A percentile compares a stretch with the other conserved stretches of the same genome.
These are phyloP conservation scores for Lithohypha guttulata DNA, from an alignment of 2,329 filamentous ascomycete genomes.

Conservation along the genomic window DNA sequence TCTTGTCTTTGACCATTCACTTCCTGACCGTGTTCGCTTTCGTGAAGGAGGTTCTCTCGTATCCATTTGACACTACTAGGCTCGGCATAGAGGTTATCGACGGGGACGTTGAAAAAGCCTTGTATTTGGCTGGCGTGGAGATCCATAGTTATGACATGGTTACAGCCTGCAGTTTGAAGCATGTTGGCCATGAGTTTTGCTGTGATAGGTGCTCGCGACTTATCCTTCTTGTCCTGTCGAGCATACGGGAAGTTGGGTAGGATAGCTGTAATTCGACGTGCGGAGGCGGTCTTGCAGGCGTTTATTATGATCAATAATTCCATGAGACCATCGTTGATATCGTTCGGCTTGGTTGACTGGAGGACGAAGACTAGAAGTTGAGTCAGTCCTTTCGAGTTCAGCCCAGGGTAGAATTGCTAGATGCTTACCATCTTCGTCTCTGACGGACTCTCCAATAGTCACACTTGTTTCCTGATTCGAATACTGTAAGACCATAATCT, in stretches of 20 bases:
- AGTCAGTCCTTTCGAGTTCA: neutral
- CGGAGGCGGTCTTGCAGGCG: constrained; percentile 75
- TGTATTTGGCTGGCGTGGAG: constrained; percentile 88
- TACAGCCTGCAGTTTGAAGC: constrained; percentile 88
- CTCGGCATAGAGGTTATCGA: constrained; percentile 82
- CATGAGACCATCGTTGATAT: constrained; percentile 98
- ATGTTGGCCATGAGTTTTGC: constrained; percentile 96
- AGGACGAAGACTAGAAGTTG: constrained; percentile 65
- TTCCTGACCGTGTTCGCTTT: constrained; percentile 39
- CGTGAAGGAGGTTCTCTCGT: constrained; percentile 66
- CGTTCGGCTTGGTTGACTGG: constrained; percentile 86
- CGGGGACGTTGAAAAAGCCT: constrained; percentile 83
- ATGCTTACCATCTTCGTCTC: constrained; percentile 78
- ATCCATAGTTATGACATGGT: constrained; percentile 93
- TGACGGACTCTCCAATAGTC: constrained; percentile 88
- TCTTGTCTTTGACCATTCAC: constrained; percentile 17
- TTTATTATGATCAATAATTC: constrained; percentile 98
- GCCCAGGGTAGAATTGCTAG: constrained; percentile 8
- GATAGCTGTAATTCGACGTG: constrained; percentile 85
- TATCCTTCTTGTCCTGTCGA: constrained; percentile 95
- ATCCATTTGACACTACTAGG: constrained; percentile 89
- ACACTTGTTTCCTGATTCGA: constrained; percentile 56
- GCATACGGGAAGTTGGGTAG: constrained; percentile 96
- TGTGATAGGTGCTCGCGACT: constrained; percentile 89
- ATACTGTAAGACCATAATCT: constrained; percentile 58